Evolutionary conservation across 2,329 filamentous ascomycete species (phyloP), one percentile per base, ranked within the genome.

Genomic region (Fusarium udum): DNA sequence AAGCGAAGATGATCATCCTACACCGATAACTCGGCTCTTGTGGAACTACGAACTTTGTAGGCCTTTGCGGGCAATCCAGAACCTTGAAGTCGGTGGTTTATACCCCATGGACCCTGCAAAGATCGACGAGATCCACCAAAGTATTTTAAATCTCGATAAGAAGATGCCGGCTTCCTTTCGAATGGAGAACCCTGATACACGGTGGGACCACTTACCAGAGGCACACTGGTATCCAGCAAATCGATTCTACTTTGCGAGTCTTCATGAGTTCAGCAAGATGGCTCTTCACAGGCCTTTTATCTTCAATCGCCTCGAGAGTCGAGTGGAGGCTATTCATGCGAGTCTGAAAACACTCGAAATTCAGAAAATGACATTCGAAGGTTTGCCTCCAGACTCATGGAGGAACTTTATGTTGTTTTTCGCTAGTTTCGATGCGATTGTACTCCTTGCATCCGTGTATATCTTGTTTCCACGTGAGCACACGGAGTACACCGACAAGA

Each of bases 341-440:
- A 88, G 87, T 55, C 75, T 91, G 7, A 82, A 83, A 5, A 88
- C 90, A 81, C 83, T 92, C 5, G 84, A 87, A 31, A 82, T 87
- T 22, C 89, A 91, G 77, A 83, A 85, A 67, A 77, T 81, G 40
- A 83, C 87, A 55, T 87, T 89, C 73, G 82, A 85, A 61, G 80
- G 83, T 37, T 79, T 90, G 18, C 83, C 83, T 24, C 84, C 85
- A 22, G 83, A 86, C 46, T 86, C 89, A 57, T 90, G 83, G 82
- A 80, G 79, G 59, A 83, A 84, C 77, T 89, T 89, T 72, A 83
- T 86, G 22, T 82, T 91, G 7, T 91, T 91, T 77, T 90, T 90
- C 59, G 88, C 88, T 59, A 91, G 88, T 12, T 91, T 92, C 67
- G 90, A 92, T 74, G 89, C 90, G 20, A 86, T 91, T 26, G 88